Base-by-base conservation (phyloP, 2,329 filamentous ascomycete genomes). In the Aspergillus aculeatus region DNA sequence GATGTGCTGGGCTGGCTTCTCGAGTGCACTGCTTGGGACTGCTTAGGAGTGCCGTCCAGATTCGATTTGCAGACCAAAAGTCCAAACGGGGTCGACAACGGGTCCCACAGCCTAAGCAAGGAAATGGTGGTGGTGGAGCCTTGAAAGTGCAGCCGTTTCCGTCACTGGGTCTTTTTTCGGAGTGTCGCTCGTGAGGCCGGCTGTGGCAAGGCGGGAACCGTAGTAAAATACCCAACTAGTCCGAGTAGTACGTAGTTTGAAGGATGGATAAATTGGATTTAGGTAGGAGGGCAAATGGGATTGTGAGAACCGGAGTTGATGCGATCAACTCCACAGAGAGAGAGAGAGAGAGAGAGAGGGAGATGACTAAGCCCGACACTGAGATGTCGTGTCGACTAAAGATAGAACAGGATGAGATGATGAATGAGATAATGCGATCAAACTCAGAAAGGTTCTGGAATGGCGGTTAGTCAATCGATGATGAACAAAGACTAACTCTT, bases 31-130 rank as follows among this genome's bases (percentile, higher is more conserved):
- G 26, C 26, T 29, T 29, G 26, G 26, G 26, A 29, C 26, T 29
- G 26, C 26, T 29, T 29, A 29, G 26, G 26, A 29, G 26, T 29
- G 26, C 26, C 9, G 26, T 29, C 26, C 26, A 63, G 65, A 69
- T 72, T 78, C 80, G 80, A 26, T 78, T 75, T 61, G 77, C 82
- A 44, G 76, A 78, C 82, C 35, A 76, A 78, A 35, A 35, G 32
- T 12, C 11, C 11, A 12, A 12, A 35, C 29, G 68, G 81, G 21
- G 82, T 85, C 69, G 65, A 69, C 63, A 61, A 64, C 63, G 82
- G 71, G 70, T 71, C 68, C 70, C 64, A 68, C 66, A 49, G 41
- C 31, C 44, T 50, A 48, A 55, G 53, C 53, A 55, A 56, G 53
- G 54, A 60, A 56, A 53, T 57, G 55, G 55, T 57, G 47, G 64